These are phyloP conservation scores for Samsoniella hepiali DNA, from an alignment of 2,329 filamentous ascomycete genomes.

Conservation along the genomic window DNA sequence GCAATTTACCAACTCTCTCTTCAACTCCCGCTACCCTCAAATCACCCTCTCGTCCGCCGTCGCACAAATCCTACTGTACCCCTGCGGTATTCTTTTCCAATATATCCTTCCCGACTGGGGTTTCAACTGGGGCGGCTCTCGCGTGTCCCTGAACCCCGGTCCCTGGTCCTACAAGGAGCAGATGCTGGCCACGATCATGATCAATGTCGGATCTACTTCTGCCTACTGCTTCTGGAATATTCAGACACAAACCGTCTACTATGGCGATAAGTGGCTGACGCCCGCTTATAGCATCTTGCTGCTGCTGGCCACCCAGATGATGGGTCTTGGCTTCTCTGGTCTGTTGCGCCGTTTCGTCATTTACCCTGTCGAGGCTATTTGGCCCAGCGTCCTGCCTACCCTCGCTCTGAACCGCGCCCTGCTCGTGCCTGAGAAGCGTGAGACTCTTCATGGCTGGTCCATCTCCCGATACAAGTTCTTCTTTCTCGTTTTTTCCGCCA, in stretches of 20 bases:
- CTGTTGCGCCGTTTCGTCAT: slow-evolving; percentile 33
- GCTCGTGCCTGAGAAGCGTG: slow-evolving; percentile 33
- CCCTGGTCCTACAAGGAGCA: slow-evolving; percentile 41
- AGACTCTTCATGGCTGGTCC: slow-evolving; percentile 40
- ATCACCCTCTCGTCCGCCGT: slow-evolving; percentile 13
- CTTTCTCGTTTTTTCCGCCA: slow-evolving; percentile 33
- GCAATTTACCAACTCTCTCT: slow-evolving; percentile 18
- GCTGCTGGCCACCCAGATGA: slow-evolving; percentile 32
- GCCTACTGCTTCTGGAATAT: slow-evolving; percentile 37
- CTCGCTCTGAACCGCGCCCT: slow-evolving; percentile 17
- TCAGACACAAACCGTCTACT: slow-evolving; percentile 31
- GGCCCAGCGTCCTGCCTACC: slow-evolving; percentile 29
- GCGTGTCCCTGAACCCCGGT: slow-evolving; percentile 36
- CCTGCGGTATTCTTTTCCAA: slow-evolving; percentile 5
- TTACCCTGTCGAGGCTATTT: slow-evolving; percentile 14
- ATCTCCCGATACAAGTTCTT: slow-evolving; percentile 42
- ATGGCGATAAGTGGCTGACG: slow-evolving; percentile 21
- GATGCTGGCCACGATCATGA: slow-evolving; percentile 38
- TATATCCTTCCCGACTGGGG: slow-evolving; percentile 17
- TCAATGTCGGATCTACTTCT: slow-evolving; percentile 35
- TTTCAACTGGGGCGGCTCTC: slow-evolving; percentile 17
- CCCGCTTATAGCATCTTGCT: slow-evolving; percentile 33
- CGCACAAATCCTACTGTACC: slow-evolving; percentile 14
- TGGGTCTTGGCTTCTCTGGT: slow-evolving; percentile 33
- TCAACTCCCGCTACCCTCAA: slow-evolving; percentile 18